phyloP scores from a whole-genome alignment of 345 rosid species.

The Hibiscus tridactylites region DNA sequence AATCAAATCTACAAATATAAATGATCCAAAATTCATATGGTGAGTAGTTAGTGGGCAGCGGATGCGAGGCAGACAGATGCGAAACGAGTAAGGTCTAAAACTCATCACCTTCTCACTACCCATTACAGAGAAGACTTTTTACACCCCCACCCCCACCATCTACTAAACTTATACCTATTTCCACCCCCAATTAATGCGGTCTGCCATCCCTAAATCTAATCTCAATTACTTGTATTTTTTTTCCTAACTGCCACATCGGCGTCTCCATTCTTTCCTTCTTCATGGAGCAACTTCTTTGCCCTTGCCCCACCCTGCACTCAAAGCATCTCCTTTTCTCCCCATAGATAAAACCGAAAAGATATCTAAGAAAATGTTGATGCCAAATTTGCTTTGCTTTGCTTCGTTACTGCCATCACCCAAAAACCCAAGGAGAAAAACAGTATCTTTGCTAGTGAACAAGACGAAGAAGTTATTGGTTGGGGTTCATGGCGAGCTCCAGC shows the following conservation, averaged over 20 bases:
- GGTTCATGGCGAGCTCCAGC: constrained; percentile 76
- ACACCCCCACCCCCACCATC: no score
- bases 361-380: constrained; percentile 10
- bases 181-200: no score
- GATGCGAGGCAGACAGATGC: no score
- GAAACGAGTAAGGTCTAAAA: no score
- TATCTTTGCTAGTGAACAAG: not conserved
- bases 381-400: not conserved
- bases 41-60: no score
- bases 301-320: constrained; percentile 53
- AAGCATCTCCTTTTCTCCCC: constrained; percentile 33
- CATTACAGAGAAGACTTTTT: no score
- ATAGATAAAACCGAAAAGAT: not conserved
- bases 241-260: not conserved
- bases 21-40: no score
- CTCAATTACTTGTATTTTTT: not conserved
- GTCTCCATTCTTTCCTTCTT: constrained; percentile 49
- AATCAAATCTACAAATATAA: no score
- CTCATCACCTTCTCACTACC: no score
- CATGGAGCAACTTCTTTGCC: constrained; percentile 27
- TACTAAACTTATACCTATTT: no score
- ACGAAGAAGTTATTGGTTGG: not conserved
- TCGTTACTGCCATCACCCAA: not conserved
- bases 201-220: not conserved
- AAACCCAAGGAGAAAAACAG: not conserved